A percentile compares a stretch with the other conserved stretches of the same genome.
Evolutionary conservation across 257 asterid genomes (phyloP).

Genomic region (Solanum tarijense): DNA sequence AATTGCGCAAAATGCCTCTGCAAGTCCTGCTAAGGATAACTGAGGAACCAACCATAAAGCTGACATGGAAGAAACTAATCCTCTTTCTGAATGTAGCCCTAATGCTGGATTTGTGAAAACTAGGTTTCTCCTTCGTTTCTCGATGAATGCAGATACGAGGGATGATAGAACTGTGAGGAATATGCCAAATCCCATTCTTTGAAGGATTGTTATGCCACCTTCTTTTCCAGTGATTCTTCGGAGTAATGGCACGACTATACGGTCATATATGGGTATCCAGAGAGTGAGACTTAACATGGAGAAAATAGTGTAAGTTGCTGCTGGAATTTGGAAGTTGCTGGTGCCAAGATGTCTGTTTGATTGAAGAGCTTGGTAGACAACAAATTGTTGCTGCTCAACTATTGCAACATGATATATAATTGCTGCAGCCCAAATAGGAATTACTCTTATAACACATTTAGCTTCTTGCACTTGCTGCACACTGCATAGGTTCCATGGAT

Average conservation of each 20-base stretch:
- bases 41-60: conserved; percentile 68
- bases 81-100: conserved; percentile 19
- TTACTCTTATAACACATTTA: conserved; percentile 47
- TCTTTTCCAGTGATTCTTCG: conserved; percentile 23
- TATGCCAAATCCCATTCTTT: conserved; percentile 58
- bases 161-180: conserved; percentile 29
- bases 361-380: conserved; percentile 72
- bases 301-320: conserved; percentile 57
- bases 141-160: conserved; percentile 38
- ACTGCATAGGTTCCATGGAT: conserved; percentile 61
- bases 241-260: conserved; percentile 35
- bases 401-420: conserved; percentile 42
- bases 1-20: conserved; percentile 53
- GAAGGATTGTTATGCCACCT: conserved; percentile 60
- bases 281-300: conserved; percentile 49
- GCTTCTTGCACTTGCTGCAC: conserved; percentile 67
- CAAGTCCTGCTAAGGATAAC: conserved; percentile 46
- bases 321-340: conserved; percentile 48
- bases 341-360: conserved; percentile 49
- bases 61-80: conserved; percentile 48
- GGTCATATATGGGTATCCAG: conserved; percentile 55
- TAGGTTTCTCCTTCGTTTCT: conserved; percentile 28
- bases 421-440: conserved; percentile 56
- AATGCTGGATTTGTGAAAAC: conserved; percentile 19
- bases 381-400: conserved; percentile 38